A percentile compares a stretch with the other conserved stretches of the same genome.
phyloP scores from a whole-genome alignment of 352 stramenopile species.

The Phytophthora cryptogea region DNA sequence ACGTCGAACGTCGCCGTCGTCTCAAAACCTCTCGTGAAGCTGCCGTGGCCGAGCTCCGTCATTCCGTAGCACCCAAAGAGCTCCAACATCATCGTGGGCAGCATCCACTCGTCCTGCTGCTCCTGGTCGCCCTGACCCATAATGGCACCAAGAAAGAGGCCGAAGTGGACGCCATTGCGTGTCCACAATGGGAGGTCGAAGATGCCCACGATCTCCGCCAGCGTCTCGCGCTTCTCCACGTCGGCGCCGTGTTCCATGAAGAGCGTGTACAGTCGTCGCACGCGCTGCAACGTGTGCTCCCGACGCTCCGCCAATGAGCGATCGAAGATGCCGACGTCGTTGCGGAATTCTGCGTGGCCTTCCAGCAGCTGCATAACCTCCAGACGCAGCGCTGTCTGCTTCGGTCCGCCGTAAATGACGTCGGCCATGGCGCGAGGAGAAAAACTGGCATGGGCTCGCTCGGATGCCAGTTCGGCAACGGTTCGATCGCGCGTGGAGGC shows the following conservation, averaged over 20 bases:
- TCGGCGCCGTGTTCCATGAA: slow-evolving; percentile 64
- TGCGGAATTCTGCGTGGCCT: slow-evolving; percentile 47
- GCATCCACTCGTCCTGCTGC: slow-evolving; percentile 2
- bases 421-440: slow-evolving; percentile 58
- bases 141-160: background rate
- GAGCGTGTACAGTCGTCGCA: slow-evolving; percentile 33
- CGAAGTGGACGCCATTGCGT: slow-evolving; percentile 82
- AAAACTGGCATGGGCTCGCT: slow-evolving; percentile 58
- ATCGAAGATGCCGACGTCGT: slow-evolving; percentile 48
- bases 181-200: slow-evolving; percentile 72
- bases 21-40: slow-evolving; percentile 88
- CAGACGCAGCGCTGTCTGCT: slow-evolving; percentile 50
- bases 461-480: slow-evolving; percentile 50
- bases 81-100: slow-evolving; percentile 66
- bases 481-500: slow-evolving; percentile 48
- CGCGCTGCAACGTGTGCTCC: slow-evolving; percentile 50
- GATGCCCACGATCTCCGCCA: slow-evolving; percentile 66
- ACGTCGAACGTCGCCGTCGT: slow-evolving; percentile 95
- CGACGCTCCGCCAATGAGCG: slow-evolving; percentile 55
- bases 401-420: slow-evolving; percentile 58
- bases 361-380: slow-evolving; percentile 57
- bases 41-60: slow-evolving; percentile 93
- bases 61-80: slow-evolving; percentile 89
- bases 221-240: slow-evolving; percentile 59
- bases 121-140: slow-evolving; percentile 48